phyloP scores from a whole-genome alignment of 2,329 filamentous ascomycete genomes.

The Onygenales sp. region DNA sequence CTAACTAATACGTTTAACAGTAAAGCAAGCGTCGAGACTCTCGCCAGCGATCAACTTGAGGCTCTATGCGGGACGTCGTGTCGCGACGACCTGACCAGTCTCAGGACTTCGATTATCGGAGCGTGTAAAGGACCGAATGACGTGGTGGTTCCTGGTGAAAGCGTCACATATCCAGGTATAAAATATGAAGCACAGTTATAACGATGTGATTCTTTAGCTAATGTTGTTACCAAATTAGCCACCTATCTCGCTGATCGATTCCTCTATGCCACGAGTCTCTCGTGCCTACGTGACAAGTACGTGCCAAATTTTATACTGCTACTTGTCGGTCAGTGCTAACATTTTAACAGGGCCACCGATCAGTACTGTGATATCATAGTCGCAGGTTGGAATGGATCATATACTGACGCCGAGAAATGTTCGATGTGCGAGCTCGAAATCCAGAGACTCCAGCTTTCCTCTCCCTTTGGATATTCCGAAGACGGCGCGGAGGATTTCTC shows the following conservation, averaged over 20 bases:
- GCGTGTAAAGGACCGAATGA: neutral
- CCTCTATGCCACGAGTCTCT: neutral
- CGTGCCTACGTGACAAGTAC: neutral
- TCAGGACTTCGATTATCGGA: neutral
- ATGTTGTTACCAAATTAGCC: neutral
- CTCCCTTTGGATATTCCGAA: slow-evolving; percentile 10
- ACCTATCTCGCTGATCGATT: neutral
- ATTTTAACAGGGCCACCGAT: neutral
- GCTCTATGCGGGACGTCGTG: neutral
- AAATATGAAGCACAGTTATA: neutral
- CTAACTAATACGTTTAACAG: neutral
- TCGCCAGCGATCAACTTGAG: neutral
- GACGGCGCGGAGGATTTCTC: slow-evolving; percentile 5
- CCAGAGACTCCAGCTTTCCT: slow-evolving; percentile 9
- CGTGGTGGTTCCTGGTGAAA: neutral
- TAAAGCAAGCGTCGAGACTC: neutral
- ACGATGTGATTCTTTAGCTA: neutral
- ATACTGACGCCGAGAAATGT: slow-evolving; percentile 6
- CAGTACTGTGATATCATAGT: neutral
- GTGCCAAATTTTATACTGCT: neutral
- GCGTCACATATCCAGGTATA: neutral
- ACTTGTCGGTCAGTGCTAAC: neutral
- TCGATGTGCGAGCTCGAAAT: slow-evolving; percentile 9
- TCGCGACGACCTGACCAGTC: neutral
- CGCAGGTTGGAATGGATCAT: neutral